A percentile compares a stretch with the other conserved stretches of the same genome.
Conservation (phyloP, 192 early-diverging fungal genomes). For the Ambispora gerdemannii region DNA sequence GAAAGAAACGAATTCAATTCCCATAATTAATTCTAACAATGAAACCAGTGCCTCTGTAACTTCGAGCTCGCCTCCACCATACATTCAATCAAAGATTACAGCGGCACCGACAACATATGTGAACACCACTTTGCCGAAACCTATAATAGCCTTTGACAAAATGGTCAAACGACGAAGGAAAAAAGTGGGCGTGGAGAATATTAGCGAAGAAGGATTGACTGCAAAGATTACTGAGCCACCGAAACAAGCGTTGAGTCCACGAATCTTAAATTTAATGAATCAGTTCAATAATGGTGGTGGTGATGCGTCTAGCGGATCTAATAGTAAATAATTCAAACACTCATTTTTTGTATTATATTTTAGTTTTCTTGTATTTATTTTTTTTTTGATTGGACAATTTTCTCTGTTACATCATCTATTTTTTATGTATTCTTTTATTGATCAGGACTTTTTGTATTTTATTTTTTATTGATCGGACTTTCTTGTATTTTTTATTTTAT, state of each 20-base stretch:
- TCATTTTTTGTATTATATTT: no score
- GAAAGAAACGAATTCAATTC: not conserved
- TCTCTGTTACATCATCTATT: no score
- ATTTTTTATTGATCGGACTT: no score
- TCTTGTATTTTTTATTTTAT: no score
- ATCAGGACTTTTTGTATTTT: no score
- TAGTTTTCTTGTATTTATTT: no score
- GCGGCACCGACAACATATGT: conserved; percentile 17
- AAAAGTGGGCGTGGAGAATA: not conserved
- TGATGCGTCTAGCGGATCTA: no score
- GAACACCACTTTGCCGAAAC: conserved; percentile 17
- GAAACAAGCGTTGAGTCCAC: not conserved
- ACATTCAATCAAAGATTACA: not conserved
- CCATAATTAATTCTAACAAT: not conserved
- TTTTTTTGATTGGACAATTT: no score
- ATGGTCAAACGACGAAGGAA: not conserved
- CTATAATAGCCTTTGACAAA: not conserved
- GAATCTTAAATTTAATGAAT: not conserved
- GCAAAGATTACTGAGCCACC: conserved; percentile 17
- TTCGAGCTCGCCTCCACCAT: not conserved
- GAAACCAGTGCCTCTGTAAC: not conserved
- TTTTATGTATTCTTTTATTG: no score
- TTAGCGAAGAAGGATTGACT: not conserved
- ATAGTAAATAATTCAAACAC: no score
- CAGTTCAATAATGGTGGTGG: not conserved